These are phyloP conservation scores for Herpetomonas tarakana DNA, from an alignment of 208 protist species.

Conservation along the genomic window DNA sequence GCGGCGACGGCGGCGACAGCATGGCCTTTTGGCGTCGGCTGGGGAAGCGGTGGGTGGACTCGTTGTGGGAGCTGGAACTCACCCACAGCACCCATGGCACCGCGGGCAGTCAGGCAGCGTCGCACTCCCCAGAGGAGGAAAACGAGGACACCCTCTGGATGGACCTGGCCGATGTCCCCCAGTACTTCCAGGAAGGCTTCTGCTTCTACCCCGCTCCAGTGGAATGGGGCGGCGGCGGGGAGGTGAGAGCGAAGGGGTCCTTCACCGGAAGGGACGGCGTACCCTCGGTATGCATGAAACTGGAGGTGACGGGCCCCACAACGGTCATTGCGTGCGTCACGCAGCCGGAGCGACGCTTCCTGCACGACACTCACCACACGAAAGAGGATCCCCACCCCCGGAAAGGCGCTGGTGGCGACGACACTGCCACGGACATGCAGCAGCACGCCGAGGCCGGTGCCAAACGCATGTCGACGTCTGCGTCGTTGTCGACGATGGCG, in stretches of 20 bases:
- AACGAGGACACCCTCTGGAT: slow-evolving; percentile 72
- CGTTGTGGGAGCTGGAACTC: slow-evolving; percentile 47
- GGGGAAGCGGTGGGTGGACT: slow-evolving; percentile 40
- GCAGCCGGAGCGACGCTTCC: no score
- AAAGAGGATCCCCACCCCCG: background rate
- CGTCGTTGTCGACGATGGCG: no score
- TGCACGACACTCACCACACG: background rate
- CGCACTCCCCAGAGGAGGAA: slow-evolving; percentile 1
- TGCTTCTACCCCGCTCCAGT: slow-evolving; percentile 35
- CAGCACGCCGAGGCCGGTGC: no score
- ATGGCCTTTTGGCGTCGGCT: slow-evolving; percentile 11
- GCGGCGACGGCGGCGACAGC: no score
- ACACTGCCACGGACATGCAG: no score
- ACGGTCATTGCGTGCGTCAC: slow-evolving; percentile 34
- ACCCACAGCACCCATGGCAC: no score
- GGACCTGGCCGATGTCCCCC: slow-evolving; percentile 58
- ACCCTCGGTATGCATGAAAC: slow-evolving; percentile 40
- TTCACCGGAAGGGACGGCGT: slow-evolving; percentile 32
- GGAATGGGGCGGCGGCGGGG: slow-evolving; percentile 5
- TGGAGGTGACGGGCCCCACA: slow-evolving; percentile 29
- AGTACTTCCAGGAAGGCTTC: slow-evolving; percentile 60
- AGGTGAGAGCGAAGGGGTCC: slow-evolving; percentile 28
- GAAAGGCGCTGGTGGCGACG: slow-evolving; percentile 8
- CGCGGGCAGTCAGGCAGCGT: no score
- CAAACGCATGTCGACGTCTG: no score